A percentile compares a stretch with the other conserved stretches of the same genome.
Evolutionary conservation across 2,329 filamentous ascomycete species (phyloP).

Genomic region (Xylariaceae sp.): DNA sequence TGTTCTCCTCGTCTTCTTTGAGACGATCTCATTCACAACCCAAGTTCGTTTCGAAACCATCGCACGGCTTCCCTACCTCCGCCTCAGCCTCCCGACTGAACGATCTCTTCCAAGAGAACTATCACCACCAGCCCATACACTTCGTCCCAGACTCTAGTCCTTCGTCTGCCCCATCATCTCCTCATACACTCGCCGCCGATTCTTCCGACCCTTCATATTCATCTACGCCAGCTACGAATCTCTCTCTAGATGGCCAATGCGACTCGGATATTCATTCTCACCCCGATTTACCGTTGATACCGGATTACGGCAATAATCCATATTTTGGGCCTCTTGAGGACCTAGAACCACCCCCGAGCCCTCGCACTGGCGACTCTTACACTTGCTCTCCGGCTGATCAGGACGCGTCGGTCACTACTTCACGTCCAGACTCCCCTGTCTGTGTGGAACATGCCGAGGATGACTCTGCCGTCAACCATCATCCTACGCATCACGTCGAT

Average conservation of each 20-base stretch:
- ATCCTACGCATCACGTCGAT: constrained; percentile 87
- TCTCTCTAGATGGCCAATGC: constrained; percentile 56
- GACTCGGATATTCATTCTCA: constrained; percentile 42
- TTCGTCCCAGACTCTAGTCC: constrained; percentile 40
- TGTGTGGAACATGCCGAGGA: constrained; percentile 64
- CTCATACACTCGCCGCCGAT: constrained; percentile 46
- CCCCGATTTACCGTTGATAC: constrained; percentile 43
- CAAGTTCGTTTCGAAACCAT: constrained; percentile 44
- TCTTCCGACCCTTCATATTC: constrained; percentile 54
- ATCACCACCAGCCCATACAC: constrained; percentile 31
- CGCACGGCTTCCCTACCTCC: constrained; percentile 38
- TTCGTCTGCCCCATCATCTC: constrained; percentile 55
- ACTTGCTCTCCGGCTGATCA: constrained; percentile 51
- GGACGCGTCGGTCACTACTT: constrained; percentile 45
- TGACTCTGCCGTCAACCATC: constrained; percentile 68
- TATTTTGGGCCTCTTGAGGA: constrained; percentile 44
- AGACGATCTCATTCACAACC: constrained; percentile 59
- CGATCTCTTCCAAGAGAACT: constrained; percentile 41
- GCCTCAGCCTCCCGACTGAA: constrained; percentile 42
- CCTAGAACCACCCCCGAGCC: constrained; percentile 47
- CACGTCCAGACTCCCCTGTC: constrained; percentile 55
- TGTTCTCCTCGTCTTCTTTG: constrained; percentile 50
- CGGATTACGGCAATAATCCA: constrained; percentile 42
- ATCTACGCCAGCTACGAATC: constrained; percentile 60
- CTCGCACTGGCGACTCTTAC: constrained; percentile 46